phyloP scores from a whole-genome alignment of 352 stramenopile genomes.

The Phytopythium chamaehyphon region DNA sequence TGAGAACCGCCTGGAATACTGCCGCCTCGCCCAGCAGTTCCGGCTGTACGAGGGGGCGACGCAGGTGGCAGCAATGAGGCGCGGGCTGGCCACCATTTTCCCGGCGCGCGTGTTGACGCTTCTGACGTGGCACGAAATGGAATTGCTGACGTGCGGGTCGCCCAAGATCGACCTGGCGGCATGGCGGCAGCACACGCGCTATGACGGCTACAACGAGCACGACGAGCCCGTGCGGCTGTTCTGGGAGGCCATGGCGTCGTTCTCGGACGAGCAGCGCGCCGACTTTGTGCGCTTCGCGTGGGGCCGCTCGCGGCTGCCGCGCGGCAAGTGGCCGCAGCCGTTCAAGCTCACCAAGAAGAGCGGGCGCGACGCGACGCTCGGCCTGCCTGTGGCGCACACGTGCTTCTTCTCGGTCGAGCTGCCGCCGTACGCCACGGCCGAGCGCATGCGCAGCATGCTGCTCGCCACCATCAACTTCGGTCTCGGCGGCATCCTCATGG shows the following conservation, averaged over 20 bases:
- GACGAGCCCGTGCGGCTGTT: constrained; percentile 86
- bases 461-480: constrained; percentile 94
- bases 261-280: constrained; percentile 85
- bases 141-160: constrained; percentile 88
- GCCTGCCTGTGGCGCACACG: constrained; percentile 92
- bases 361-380: constrained; percentile 72
- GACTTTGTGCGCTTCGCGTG: constrained; percentile 94
- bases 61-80: constrained; percentile 72
- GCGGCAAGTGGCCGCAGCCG: constrained; percentile 82
- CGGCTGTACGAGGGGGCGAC: constrained; percentile 72
- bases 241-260: constrained; percentile 86
- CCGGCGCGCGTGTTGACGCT: constrained; percentile 84
- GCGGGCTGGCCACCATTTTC: constrained; percentile 82
- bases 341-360: constrained; percentile 92
- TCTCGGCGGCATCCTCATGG: constrained; percentile 88
- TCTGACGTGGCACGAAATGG: constrained; percentile 89
- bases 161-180: constrained; percentile 90
- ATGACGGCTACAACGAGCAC: constrained; percentile 86
- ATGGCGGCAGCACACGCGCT: constrained; percentile 82
- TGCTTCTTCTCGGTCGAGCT: constrained; percentile 96
- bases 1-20: constrained; percentile 85
- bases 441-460: constrained; percentile 90
- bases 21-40: constrained; percentile 66
- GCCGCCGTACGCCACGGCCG: constrained; percentile 89
- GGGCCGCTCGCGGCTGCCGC: constrained; percentile 89